Evolutionary conservation across 352 stramenopile genomes (phyloP).

Genomic region (Pythium graminicola): DNA sequence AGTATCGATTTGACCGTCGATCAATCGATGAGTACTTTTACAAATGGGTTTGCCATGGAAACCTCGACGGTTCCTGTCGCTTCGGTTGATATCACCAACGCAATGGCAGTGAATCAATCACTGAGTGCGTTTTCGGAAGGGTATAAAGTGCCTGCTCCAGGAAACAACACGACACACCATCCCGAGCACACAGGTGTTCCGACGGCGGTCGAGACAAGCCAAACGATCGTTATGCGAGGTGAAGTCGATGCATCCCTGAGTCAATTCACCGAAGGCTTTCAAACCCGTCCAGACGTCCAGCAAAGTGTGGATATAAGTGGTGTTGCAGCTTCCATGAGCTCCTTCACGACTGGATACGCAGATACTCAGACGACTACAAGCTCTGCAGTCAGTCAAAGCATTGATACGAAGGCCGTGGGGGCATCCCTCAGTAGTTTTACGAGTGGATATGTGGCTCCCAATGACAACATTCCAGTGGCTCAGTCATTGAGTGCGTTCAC

Average conservation of each 20-base stretch:
- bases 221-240: neutral
- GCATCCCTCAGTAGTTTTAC: constrained; percentile 19
- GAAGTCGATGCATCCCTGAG: constrained; percentile 34
- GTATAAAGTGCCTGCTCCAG: constrained; percentile 6
- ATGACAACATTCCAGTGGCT: neutral
- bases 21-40: constrained; percentile 26
- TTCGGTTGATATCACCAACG: neutral
- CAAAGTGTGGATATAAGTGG: constrained; percentile 13
- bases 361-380: neutral
- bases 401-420: constrained; percentile 5
- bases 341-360: constrained; percentile 6
- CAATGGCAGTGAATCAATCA: constrained; percentile 12
- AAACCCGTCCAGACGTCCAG: neutral
- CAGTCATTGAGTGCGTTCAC: constrained; percentile 19
- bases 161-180: neutral
- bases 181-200: constrained; percentile 1
- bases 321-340: constrained; percentile 12
- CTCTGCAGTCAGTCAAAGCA: neutral
- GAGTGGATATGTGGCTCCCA: constrained; percentile 6
- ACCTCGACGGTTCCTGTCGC: too few relatives aligned
- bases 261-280: constrained; percentile 33
- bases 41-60: constrained; percentile 13
- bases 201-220: neutral
- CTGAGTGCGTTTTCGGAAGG: constrained; percentile 23
- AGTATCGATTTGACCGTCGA: constrained; percentile 18